Evolutionary conservation across 108 stramenopile genomes (phyloP), one percentile per base, ranked within the genome.

Genomic region (Cyclotella sp.): DNA sequence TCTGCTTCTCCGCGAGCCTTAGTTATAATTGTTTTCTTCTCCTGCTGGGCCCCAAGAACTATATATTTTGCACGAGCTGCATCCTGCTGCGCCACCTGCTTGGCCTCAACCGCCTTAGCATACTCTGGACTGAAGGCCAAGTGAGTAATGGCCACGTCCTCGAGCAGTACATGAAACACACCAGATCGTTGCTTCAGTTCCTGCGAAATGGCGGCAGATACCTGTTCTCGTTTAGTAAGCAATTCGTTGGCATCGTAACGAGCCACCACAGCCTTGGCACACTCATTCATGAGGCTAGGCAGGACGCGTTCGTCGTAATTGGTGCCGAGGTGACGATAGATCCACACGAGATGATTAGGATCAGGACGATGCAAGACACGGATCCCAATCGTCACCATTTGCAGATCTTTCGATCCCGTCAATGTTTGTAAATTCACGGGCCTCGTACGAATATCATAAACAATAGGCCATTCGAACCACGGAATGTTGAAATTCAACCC

Each of bases 41-140:
- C 98, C 81, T 99, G 98, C 15, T 85, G 71, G 11, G 99, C 99
- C 76, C 97, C 97, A 76, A 97, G 81, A 27, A 99, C 99, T 72
- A 98, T 85, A 85, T 98, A 99, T 80, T 97, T 97, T 58, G 98
- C 98, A 47, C 98, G 90, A 76, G 98, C 98, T 24, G 98, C 98
- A 59, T 99, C 99, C 89, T 99, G 99, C 83, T 99, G 98, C 40
- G 99, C 91, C 70, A 98, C 99, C 84, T 99, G 99, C 92, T 99
- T 99, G 42, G 97, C 96, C 88, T 99, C 99, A 22, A 99, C 98
- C 42, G 99, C 99, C 42, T 89, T 89, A 26, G 98, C 98, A 84
- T 99, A 99, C 85, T 99, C 99, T 45, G 95, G 89, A 73, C 95
- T 96, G 91, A 99, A 99, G 43, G 89, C 82, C 79, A 99, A 89